These are phyloP conservation scores for Xylaria cubensis DNA, from an alignment of 495 filamentous ascomycete genomes.

Conservation along the genomic window DNA sequence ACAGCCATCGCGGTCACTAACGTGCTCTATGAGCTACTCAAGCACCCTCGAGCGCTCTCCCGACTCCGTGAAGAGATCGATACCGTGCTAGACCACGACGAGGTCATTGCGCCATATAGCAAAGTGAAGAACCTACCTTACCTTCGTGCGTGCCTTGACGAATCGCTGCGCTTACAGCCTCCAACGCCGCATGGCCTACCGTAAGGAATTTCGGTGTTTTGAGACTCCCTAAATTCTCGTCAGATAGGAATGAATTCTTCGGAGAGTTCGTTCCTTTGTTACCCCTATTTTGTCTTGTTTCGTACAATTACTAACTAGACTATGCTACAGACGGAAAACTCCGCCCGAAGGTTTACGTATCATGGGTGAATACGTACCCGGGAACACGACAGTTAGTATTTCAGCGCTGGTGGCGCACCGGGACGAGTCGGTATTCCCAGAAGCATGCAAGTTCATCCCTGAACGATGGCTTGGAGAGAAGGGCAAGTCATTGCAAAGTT, in stretches of 20 bases:
- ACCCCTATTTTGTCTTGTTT: neutral
- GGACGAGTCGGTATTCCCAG: constrained; percentile 48
- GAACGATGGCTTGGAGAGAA: constrained; percentile 31
- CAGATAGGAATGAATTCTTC: neutral
- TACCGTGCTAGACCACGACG: constrained; percentile 58
- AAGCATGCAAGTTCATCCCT: constrained; percentile 47
- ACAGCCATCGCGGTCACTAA: constrained; percentile 59
- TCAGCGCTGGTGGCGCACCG: constrained; percentile 37
- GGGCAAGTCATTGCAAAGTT: constrained; percentile 44
- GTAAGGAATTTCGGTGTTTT: neutral
- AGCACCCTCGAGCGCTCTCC: constrained; percentile 45
- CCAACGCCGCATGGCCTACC: constrained; percentile 56
- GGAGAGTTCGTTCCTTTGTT: neutral
- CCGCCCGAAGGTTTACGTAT: constrained; percentile 32
- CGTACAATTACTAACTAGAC: neutral
- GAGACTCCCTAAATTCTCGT: neutral
- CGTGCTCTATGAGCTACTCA: constrained; percentile 56
- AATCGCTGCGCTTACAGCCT: constrained; percentile 60
- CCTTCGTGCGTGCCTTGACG: constrained; percentile 62
- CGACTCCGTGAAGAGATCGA: constrained; percentile 58
- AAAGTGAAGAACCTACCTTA: constrained; percentile 50
- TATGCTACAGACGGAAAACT: constrained; percentile 33
- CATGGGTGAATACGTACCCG: constrained; percentile 31
- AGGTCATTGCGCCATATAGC: constrained; percentile 30
- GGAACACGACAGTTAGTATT: constrained; percentile 33